phyloP scores from a whole-genome alignment of 192 early-diverging fungal genomes.

The Mycoemilia scoparia region DNA sequence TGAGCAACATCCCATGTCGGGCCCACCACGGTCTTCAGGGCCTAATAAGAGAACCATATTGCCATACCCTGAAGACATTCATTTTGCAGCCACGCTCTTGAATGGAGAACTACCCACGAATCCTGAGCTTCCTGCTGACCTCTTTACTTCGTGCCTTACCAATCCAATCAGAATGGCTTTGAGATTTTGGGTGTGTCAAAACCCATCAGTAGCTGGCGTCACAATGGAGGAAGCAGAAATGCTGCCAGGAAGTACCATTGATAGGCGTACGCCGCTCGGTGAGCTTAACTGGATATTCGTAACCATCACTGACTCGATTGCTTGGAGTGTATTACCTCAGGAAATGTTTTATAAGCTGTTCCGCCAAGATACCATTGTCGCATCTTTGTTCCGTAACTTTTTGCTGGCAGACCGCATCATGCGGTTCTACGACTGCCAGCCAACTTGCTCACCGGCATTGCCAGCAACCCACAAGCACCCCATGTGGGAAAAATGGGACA shows the following conservation, averaged over 20 bases:
- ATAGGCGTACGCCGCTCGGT: slow-evolving; percentile 83
- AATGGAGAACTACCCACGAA: slow-evolving; percentile 80
- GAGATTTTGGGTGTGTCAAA: slow-evolving; percentile 76
- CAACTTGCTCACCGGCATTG: slow-evolving; percentile 66
- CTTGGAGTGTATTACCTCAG: slow-evolving; percentile 80
- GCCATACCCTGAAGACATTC: slow-evolving; percentile 62
- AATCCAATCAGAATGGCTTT: slow-evolving; percentile 89
- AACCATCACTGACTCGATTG: slow-evolving; percentile 94
- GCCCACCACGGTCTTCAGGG: neutral
- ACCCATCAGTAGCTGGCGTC: slow-evolving; percentile 47
- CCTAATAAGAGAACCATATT: no score
- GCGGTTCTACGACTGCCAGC: slow-evolving; percentile 84
- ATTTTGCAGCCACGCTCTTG: slow-evolving; percentile 76
- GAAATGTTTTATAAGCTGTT: slow-evolving; percentile 84
- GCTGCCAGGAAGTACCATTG: slow-evolving; percentile 75
- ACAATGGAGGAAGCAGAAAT: slow-evolving; percentile 44
- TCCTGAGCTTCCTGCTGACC: slow-evolving; percentile 86
- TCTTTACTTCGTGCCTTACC: slow-evolving; percentile 91
- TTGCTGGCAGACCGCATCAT: slow-evolving; percentile 90
- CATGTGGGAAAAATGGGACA: slow-evolving; percentile 90
- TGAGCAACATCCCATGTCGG: slow-evolving; percentile 2
- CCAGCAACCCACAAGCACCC: slow-evolving; percentile 88
- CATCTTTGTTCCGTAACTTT: slow-evolving; percentile 89
- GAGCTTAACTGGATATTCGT: slow-evolving; percentile 99
- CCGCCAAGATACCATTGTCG: slow-evolving; percentile 84